Evolutionary conservation across 1,139 yeast genomes (phyloP), one percentile per base, ranked within the genome.

Genomic region (Geotrichum histeridarum): DNA sequence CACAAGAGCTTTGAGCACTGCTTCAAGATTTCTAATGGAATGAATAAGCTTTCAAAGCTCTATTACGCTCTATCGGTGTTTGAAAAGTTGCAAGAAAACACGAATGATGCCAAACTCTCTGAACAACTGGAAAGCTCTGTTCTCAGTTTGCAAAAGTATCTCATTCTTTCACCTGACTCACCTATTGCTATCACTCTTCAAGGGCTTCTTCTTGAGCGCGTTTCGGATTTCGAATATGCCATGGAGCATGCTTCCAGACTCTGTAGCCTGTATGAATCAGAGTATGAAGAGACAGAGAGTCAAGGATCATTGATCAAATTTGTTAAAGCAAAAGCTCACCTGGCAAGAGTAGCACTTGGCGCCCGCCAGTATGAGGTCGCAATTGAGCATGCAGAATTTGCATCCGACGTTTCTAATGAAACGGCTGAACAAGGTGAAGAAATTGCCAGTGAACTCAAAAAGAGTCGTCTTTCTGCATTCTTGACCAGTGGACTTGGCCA

Each of bases 331-430:
- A 84, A 84, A 63, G 73, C 88, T 0, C 91, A 85, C 63, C 66
- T 82, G 43, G 84, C 96, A 0, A 77, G 99, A 62, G 72, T 86
- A 9, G 74, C 80, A 48, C 71, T 91, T 32, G 96, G 93, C 0
- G 61, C 71, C 9, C 76, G 75, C 1, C 68, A 81, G 2, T 88
- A 77, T 63, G 79, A 73, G 0, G 64, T 65, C 8, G 88, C 95
- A 0, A 68, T 86, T 45, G 89, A 82, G 55, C 72, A 77, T 53
- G 83, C 93, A 0, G 77, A 80, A 53, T 71, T 77, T 59, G 80
- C 84, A 0, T 69, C 82, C 49, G 82, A 79, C 51, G 69, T 86
- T 14, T 60, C 79, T 9, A 77, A 70, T 1, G 75, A 65, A 1
- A 79, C 74, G 14, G 68, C 69, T 8, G 70, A 67, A 1, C 65